Conservation (phyloP, 805 yeast species). For the Candida montana region DNA sequence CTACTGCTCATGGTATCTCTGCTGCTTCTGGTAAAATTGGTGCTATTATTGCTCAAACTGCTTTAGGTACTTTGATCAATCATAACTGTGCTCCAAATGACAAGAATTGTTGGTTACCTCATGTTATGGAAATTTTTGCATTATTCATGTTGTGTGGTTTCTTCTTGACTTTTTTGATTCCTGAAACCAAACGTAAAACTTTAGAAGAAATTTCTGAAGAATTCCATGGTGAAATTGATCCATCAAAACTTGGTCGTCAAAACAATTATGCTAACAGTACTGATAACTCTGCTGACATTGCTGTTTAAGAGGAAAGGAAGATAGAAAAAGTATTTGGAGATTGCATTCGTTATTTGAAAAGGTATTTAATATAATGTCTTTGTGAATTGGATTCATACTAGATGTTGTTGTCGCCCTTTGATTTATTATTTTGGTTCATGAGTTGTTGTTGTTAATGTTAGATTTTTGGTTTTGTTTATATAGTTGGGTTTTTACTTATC, state of each 20-base stretch:
- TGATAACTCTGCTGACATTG: conserved; percentile 19
- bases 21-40: conserved; percentile 92
- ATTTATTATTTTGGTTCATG: no score
- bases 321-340: no score
- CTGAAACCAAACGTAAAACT: conserved; percentile 90
- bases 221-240: conserved; percentile 74
- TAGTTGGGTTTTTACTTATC: no score
- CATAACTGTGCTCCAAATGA: conserved; percentile 61
- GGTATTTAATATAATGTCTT: no score
- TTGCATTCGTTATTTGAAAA: background rate
- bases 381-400: no score
- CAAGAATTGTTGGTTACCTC: conserved; percentile 76
- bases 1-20: conserved; percentile 91
- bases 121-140: conserved; percentile 91
- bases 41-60: conserved; percentile 87
- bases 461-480: no score
- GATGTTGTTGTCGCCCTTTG: no score
- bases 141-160: conserved; percentile 84
- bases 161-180: conserved; percentile 59
- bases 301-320: conserved; percentile 8
- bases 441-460: no score
- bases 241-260: conserved; percentile 29
- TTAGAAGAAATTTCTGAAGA: conserved; percentile 78
- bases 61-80: conserved; percentile 76
- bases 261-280: conserved; percentile 15